Base-by-base conservation (phyloP, 495 filamentous ascomycete genomes). In the Bacidia rubella region DNA sequence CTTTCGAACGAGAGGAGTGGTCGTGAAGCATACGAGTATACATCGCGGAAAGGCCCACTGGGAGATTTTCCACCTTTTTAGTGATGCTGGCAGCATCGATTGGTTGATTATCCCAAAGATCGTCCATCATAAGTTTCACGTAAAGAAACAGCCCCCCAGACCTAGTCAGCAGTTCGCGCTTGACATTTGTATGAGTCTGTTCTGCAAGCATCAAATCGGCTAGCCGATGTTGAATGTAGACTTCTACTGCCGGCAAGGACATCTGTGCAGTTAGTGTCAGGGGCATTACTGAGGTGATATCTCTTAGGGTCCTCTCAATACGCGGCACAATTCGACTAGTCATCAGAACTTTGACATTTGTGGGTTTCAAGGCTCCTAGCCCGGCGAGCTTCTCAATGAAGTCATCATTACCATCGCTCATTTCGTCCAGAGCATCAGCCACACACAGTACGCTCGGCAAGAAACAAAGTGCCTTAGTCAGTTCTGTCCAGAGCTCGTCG, bases 381-480 rank as follows among this genome's bases (percentile, higher is more conserved):
- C 54, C 49, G 2, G 49, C 58, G 10, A 74, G 53, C 4, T 50
- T 40, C 15, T 60, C 50, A 0, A 76, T 54, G 39, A 73, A 72
- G 1, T 54, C 54, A 32, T 69, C 63, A 52, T 68, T 63, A 19
- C 65, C 69, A 22, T 53, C 44, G 53, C 69, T 65, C 70, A 70
- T 64, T 60, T 71, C 66, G 60, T 76, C 75, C 20, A 76, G 60
- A 10, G 73, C 75, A 56, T 78, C 75, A 0, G 60, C 65, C 27
- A 78, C 63, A 47, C 65, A 69, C 51, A 72, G 75, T 3, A 65
- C 69, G 42, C 61, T 64, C 20, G 61, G 54, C 41, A n/a, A 72
- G 29, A 24, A 48, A 38, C 15, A 41, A 4, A 42, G 17, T 19
- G 11, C 19, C 49, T 19, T 32, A 39, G 21, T 22, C 20, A 51